phyloP scores from a whole-genome alignment of 2,329 filamentous ascomycete species.

The Phaeoacremonium minimum region DNA sequence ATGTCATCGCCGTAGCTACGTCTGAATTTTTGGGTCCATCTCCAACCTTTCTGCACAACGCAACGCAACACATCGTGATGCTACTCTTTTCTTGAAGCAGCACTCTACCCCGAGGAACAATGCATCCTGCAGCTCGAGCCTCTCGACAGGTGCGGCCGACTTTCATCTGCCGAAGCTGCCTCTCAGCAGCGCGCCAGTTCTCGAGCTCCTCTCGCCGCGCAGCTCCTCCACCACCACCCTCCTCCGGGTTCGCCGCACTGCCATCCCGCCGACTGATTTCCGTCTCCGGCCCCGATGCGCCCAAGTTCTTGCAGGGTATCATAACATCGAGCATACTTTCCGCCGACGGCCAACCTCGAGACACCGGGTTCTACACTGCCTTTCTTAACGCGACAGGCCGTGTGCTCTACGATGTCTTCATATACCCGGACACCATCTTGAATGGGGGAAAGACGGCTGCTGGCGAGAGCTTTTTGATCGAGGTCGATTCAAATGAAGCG shows the following conservation, averaged over 20 bases:
- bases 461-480: constrained; percentile 64
- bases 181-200: constrained; percentile 21
- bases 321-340: constrained; percentile 67
- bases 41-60: too few species aligned
- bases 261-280: constrained; percentile 75
- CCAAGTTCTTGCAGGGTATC: constrained; percentile 83
- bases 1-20: too few species aligned
- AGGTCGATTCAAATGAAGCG: constrained; percentile 70
- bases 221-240: constrained; percentile 33
- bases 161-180: not conserved
- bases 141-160: not conserved
- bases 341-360: constrained; percentile 20
- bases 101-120: too few species aligned
- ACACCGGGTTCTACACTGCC: constrained; percentile 67
- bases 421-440: constrained; percentile 61
- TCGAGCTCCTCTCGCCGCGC: constrained; percentile 66
- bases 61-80: too few species aligned
- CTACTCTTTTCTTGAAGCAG: too few species aligned
- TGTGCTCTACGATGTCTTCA: constrained; percentile 83
- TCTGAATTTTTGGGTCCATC: too few species aligned
- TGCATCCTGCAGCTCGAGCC: not conserved
- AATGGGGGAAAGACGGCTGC: constrained; percentile 15
- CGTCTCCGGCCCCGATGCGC: constrained; percentile 72
- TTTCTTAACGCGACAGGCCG: constrained; percentile 85
- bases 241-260: constrained; percentile 50